Base-by-base conservation (phyloP, 2,329 filamentous ascomycete species). In the Colletotrichum caudatum region DNA sequence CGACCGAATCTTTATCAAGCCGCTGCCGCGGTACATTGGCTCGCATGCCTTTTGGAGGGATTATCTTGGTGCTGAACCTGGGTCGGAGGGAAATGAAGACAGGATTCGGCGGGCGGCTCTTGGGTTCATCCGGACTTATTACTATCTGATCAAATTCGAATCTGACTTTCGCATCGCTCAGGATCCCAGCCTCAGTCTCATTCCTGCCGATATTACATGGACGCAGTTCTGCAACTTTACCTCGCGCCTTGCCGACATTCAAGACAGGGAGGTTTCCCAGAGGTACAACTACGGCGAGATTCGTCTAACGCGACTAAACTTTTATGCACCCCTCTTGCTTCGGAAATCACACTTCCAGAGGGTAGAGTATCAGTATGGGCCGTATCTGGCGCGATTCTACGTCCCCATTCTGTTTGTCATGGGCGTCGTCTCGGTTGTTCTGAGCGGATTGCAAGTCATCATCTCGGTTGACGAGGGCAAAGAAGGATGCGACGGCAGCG, bases 161-260 rank as follows among this genome's bases (percentile, higher is more conserved):
- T 79, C 78, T 37, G 82, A 84, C 69, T 78, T 82, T 33, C 26
- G 60, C 12, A 80, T 83, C 29, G 82, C 82, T 0, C 41, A 50
- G 29, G 51, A 65, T 1, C 35, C 16, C 5, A 5, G 58, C 26
- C 58, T 75, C 23, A 53, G 44, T 11, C 74, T 76, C 18, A 41
- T 76, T 5, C 74, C 71, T 35, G 29, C 12, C 14, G 64, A 66
- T n/a, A 50, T 68, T 33, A 74, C 71, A 0, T 76, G 73, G 73
- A 73, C 75, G 63, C 62, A 73, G 39, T 75, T 76, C 59, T 66
- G 54, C 65, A 23, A 68, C 59, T 76, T 76, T 62, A 33, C 61
- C 1, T 51, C 66, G 8, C 41, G 48, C 26, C 56, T 76, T 2
- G 69, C 48, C 20, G 23, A 54, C 5, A 69, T 76, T 18, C 23